Conservation (phyloP, 1,139 yeast genomes). For the Torulaspora globosa region DNA sequence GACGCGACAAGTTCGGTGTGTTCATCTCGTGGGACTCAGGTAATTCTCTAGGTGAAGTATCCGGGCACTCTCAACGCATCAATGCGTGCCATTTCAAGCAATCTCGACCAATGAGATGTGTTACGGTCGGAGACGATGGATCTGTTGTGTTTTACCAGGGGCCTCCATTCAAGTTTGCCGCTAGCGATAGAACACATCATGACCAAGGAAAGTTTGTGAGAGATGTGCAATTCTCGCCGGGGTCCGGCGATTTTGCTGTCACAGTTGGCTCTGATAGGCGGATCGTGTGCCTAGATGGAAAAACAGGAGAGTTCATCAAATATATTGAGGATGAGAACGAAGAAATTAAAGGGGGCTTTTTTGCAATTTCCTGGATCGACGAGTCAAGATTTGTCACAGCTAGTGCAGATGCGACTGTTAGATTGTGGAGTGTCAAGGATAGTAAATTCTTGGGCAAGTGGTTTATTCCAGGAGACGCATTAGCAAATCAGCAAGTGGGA, state of each 20-base stretch:
- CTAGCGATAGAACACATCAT: conserved; percentile 70
- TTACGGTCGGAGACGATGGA: conserved; percentile 86
- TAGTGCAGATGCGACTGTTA: conserved; percentile 76
- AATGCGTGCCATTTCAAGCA: conserved; percentile 83
- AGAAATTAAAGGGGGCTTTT: conserved; percentile 61
- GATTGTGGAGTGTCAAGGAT: conserved; percentile 52
- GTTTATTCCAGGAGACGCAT: conserved; percentile 40
- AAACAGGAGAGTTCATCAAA: conserved; percentile 68
- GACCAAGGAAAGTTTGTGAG: conserved; percentile 60
- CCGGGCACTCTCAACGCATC: conserved; percentile 85
- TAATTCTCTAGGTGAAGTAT: conserved; percentile 89
- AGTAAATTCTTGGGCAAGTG: conserved; percentile 45
- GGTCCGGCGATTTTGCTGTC: conserved; percentile 62
- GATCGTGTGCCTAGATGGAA: conserved; percentile 79
- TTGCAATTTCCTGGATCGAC: conserved; percentile 69
- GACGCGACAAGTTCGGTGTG: conserved; percentile 87
- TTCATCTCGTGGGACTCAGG: conserved; percentile 94
- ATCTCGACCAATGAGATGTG: conserved; percentile 90
- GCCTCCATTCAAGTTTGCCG: conserved; percentile 85
- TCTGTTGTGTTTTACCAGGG: conserved; percentile 83
- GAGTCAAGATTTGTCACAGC: conserved; percentile 65
- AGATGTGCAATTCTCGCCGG: conserved; percentile 80
- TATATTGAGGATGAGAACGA: conserved; percentile 54
- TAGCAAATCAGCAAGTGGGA: conserved; percentile 75
- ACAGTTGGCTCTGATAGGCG: conserved; percentile 84